Conservation (phyloP, 345 rosid species). For the Camelina neglecta region DNA sequence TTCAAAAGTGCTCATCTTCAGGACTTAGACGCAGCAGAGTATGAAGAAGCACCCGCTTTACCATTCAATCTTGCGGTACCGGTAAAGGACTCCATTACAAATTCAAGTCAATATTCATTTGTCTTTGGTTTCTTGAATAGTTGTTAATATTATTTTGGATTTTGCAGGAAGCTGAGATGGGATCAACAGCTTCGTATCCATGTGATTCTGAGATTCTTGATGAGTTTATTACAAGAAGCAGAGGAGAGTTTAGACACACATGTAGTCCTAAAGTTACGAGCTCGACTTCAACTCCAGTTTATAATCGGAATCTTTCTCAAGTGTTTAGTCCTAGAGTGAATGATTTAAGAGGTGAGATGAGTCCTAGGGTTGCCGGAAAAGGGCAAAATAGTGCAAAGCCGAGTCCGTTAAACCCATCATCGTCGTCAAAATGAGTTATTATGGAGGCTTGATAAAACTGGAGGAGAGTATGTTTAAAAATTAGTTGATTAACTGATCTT, state of each 20-base stretch:
- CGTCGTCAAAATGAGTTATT: constrained; percentile 37
- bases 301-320: constrained; percentile 53
- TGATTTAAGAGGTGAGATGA: constrained; percentile 65
- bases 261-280: constrained; percentile 79
- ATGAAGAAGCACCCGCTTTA: constrained; percentile 92
- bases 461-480: constrained; percentile 6
- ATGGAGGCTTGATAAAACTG: constrained; percentile 22
- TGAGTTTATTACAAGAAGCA: constrained; percentile 83
- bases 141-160: neutral
- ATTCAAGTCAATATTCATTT: neutral
- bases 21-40: constrained; percentile 95
- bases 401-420: constrained; percentile 58
- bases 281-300: constrained; percentile 65
- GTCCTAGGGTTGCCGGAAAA: constrained; percentile 55
- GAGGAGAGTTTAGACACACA: constrained; percentile 83
- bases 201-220: constrained; percentile 80
- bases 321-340: constrained; percentile 65
- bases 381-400: constrained; percentile 56
- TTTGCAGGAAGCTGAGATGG: constrained; percentile 62
- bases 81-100: neutral
- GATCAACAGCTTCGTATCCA: constrained; percentile 57
- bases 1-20: constrained; percentile 88
- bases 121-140: neutral
- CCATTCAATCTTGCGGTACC: constrained; percentile 60
- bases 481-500: constrained; percentile 12